These are phyloP conservation scores for Candida piceae DNA, from an alignment of 805 yeast genomes.

Conservation along the genomic window DNA sequence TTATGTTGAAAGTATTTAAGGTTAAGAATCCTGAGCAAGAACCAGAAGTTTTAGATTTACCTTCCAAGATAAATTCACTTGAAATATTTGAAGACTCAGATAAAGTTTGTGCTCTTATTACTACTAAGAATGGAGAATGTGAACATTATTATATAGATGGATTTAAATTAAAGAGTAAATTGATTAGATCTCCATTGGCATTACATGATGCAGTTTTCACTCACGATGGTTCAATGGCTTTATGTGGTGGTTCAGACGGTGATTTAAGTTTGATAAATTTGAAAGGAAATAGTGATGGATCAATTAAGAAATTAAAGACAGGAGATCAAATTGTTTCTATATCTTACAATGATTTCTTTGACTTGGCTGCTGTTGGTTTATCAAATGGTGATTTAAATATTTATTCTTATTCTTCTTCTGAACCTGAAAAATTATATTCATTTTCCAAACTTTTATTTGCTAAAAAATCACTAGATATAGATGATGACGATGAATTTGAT, in stretches of 20 bases:
- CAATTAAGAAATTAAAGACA: conserved; percentile 29
- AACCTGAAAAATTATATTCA: conserved; percentile 46
- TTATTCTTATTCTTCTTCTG: conserved; percentile 50
- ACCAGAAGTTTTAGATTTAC: conserved; percentile 53
- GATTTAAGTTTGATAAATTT: conserved; percentile 47
- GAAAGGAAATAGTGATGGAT: conserved; percentile 29
- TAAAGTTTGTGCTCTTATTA: conserved; percentile 27
- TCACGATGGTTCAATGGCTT: conserved; percentile 53
- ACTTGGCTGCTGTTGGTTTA: conserved; percentile 51
- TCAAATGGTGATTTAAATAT: conserved; percentile 56
- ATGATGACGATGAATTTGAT: conserved; percentile 37
- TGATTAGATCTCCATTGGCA: conserved; percentile 40
- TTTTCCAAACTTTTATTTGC: conserved; percentile 36
- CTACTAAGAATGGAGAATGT: conserved; percentile 40
- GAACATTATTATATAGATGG: conserved; percentile 33
- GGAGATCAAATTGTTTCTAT: conserved; percentile 55
- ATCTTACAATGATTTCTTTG: conserved; percentile 53
- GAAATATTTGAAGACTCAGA: too few species aligned
- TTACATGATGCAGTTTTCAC: conserved; percentile 51
- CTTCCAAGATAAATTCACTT: conserved; percentile 42
- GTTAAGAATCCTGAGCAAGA: conserved; percentile 47
- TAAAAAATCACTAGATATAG: conserved; percentile 27
- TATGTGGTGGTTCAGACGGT: conserved; percentile 66
- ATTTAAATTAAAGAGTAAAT: conserved; percentile 25
- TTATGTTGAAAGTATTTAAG: conserved; percentile 50